Conservation (phyloP, 805 yeast species). For the Candida piceae region DNA sequence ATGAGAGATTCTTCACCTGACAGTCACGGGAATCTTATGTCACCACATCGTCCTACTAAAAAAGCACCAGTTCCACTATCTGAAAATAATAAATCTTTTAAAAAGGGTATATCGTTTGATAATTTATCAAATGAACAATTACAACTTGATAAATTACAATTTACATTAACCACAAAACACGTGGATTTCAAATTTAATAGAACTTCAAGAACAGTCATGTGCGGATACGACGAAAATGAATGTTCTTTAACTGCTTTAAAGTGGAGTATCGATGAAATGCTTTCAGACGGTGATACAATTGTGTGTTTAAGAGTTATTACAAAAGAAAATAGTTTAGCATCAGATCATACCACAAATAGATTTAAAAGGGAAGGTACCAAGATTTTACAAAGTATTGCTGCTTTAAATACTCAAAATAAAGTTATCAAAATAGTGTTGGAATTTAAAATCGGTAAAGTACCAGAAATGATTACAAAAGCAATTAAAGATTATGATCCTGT, state of each 20-base stretch:
- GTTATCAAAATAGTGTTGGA: slow-evolving; percentile 40
- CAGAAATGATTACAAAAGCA: slow-evolving; percentile 35
- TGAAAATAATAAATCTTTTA: slow-evolving; percentile 13
- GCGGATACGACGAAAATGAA: slow-evolving; percentile 39
- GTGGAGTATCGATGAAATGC: slow-evolving; percentile 41
- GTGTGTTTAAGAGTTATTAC: slow-evolving; percentile 41
- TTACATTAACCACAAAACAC: slow-evolving; percentile 37
- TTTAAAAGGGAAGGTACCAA: slow-evolving; percentile 33
- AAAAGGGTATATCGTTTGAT: slow-evolving; percentile 37
- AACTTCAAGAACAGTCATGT: slow-evolving; percentile 37
- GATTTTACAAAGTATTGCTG: slow-evolving; percentile 28
- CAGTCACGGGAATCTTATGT: neutral
- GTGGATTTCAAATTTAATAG: slow-evolving; percentile 30
- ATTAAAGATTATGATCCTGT: slow-evolving; percentile 42
- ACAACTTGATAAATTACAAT: slow-evolving; percentile 25
- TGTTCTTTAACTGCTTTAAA: slow-evolving; percentile 38
- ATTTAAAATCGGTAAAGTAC: slow-evolving; percentile 39
- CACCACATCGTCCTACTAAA: slow-evolving; percentile 1
- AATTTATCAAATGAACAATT: slow-evolving; percentile 34
- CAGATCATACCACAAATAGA: slow-evolving; percentile 12
- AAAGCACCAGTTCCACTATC: slow-evolving; percentile 4
- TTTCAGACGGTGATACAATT: slow-evolving; percentile 41
- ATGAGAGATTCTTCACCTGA: slow-evolving; percentile 1
- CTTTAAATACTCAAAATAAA: slow-evolving; percentile 31
- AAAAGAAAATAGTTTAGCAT: slow-evolving; percentile 21